phyloP scores from a whole-genome alignment of 768 basidiomycete species.

The Termitomyces titanicus region DNA sequence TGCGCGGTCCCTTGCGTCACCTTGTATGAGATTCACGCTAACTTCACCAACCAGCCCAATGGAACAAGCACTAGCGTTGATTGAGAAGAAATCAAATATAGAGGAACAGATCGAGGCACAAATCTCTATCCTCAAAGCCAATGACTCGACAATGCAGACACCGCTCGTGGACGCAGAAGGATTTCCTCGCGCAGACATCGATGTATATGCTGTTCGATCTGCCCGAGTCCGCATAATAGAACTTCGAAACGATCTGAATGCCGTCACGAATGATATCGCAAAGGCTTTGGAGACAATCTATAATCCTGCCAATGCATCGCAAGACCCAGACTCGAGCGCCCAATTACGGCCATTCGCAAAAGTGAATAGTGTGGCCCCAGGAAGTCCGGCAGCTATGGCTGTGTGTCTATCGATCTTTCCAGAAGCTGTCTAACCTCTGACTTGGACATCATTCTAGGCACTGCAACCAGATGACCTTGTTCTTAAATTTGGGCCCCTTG shows the following conservation, averaged over 20 bases:
- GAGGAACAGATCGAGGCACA: constrained; percentile 69
- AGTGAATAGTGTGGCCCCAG: constrained; percentile 77
- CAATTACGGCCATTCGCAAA: constrained; percentile 61
- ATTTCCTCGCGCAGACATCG: constrained; percentile 85
- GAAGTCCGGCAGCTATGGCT: constrained; percentile 79
- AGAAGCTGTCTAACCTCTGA: not conserved
- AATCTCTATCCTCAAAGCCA: constrained; percentile 56
- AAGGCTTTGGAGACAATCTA: constrained; percentile 70
- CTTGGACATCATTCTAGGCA: constrained; percentile 40
- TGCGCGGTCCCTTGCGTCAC: not conserved
- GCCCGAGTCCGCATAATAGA: constrained; percentile 79
- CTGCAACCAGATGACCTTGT: constrained; percentile 68
- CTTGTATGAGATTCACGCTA: constrained; percentile 42
- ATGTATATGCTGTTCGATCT: constrained; percentile 72
- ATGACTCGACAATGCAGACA: constrained; percentile 61
- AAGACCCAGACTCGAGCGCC: constrained; percentile 14
- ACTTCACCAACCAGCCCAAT: constrained; percentile 42
- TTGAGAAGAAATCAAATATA: constrained; percentile 66
- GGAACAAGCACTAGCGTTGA: constrained; percentile 60
- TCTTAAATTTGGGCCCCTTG: constrained; percentile 68
- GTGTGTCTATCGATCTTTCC: constrained; percentile 37
- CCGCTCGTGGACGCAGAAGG: constrained; percentile 85
- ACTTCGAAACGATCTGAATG: constrained; percentile 73
- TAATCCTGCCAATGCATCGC: constrained; percentile 33
- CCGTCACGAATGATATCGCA: constrained; percentile 62